Percentiles rank a stretch among this genome's conserved stretches.
Conservation (phyloP, 225 moss, liverwort and hornwort genomes). For the Asterella californica region DNA sequence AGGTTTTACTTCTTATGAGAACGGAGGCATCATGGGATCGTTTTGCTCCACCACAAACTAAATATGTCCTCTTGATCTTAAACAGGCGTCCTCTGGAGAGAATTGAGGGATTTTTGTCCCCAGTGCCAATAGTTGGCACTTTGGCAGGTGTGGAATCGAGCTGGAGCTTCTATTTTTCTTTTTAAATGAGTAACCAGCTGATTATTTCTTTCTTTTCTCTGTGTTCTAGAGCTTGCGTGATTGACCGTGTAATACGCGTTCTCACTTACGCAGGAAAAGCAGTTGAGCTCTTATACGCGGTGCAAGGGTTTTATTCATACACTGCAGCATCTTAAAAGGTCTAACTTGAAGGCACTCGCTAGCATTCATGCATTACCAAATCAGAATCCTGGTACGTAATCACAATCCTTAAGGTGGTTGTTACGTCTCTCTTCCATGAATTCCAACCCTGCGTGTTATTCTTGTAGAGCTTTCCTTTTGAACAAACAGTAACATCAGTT, state of each 20-base stretch:
- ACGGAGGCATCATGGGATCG: not conserved
- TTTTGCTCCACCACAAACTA: not conserved
- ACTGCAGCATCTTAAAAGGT: slow-evolving; percentile 75
- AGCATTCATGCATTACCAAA: not conserved
- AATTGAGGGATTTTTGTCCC: slow-evolving; percentile 32
- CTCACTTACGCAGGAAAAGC: slow-evolving; percentile 59
- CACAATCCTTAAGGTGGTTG: not conserved
- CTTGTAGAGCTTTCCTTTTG: not conserved
- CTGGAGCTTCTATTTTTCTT: not conserved
- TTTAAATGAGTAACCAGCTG: no score
- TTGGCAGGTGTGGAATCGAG: slow-evolving; percentile 32
- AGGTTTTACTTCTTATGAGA: not conserved
- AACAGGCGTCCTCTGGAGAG: slow-evolving; percentile 35
- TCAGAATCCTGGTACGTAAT: slow-evolving; percentile 8
- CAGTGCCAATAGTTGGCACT: slow-evolving; percentile 37
- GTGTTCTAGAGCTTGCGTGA: not conserved
- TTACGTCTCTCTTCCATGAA: not conserved
- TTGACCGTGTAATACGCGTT: not conserved
- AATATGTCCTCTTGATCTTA: not conserved
- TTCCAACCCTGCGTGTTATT: not conserved
- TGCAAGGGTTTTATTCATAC: slow-evolving; percentile 90
- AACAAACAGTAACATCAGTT: not conserved
- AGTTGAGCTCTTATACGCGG: slow-evolving; percentile 75
- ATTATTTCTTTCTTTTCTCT: not conserved
- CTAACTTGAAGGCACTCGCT: not conserved